Base-by-base conservation (phyloP, 1,284 basidiomycete genomes). In the Schizophyllum commune region DNA sequence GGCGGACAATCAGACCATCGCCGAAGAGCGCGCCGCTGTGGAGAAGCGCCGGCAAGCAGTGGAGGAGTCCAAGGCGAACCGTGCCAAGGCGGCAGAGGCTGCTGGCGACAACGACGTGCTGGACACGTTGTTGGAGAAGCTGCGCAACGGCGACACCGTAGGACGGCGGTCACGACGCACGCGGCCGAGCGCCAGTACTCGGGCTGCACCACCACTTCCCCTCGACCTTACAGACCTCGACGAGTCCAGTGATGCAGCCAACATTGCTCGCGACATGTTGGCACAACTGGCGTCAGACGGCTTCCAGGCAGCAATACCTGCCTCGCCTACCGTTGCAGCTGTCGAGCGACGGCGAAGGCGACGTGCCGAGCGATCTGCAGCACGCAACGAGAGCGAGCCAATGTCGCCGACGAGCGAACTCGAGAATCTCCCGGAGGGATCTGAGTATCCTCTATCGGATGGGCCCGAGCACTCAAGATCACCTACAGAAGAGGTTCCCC, bases 191-290 rank as follows among this genome's bases (percentile, higher is more conserved):
- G 69, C 65, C 65, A 79, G 73, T 60, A 70, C 61, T 63, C 77
- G 69, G 57, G 70, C 74, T 57, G 63, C 71, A 11, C 68, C 74
- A 62, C 79, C 78, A 62, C 73, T 76, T 61, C 75, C 74, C 62
- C 72, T 78, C 62, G 77, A 75, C 53, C 72, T 74, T 58, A 47
- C 27, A 4, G 79, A 75, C 54, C 71, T 71, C 55, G 65, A 68
- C 61, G 72, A 67, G 32, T 65, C 67, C 5, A 74, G 71, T 60
- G 82, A 86, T 58, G 78, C 86, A 1, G 87, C 77, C 11, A 81
- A 85, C 62, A 75, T 83, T 58, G 91, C 91, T 7, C 82, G 82
- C 58, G 83, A 88, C 66, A 88, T 92, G 87, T 71, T 92, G 61
- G 87, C 87, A 9, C 81, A 80, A 54, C 77, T 92, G 47, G 80